These are phyloP conservation scores for Aspergillus panamensis DNA, from an alignment of 495 filamentous ascomycete genomes.

Conservation along the genomic window DNA sequence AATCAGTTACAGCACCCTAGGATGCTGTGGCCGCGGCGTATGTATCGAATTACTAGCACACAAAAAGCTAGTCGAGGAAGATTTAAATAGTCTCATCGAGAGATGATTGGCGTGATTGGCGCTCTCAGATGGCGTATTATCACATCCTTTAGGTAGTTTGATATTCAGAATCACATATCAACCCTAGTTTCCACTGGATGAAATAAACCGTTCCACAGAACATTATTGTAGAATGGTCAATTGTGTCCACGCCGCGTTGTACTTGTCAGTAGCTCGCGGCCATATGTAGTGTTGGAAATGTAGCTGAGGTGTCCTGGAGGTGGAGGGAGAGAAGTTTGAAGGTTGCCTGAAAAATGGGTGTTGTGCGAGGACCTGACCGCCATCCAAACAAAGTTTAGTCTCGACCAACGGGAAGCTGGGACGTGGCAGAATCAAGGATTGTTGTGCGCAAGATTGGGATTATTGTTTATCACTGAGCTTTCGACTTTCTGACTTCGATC, in stretches of 20 bases:
- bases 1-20: slow-evolving; percentile 54
- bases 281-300: too few relatives aligned
- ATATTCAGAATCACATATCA: background rate
- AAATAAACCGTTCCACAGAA: background rate
- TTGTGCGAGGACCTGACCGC: slow-evolving; percentile 20
- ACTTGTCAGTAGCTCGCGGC: background rate
- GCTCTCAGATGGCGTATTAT: too few relatives aligned
- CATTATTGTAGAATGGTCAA: background rate
- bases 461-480: slow-evolving; percentile 9
- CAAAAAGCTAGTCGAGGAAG: background rate
- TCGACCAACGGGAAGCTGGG: slow-evolving; percentile 13
- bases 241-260: background rate
- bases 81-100: too few relatives aligned
- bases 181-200: background rate
- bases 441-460: background rate
- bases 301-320: background rate
- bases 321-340: background rate
- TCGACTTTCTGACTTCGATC: background rate
- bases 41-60: slow-evolving; percentile 7
- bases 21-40: slow-evolving; percentile 56
- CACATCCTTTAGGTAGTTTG: background rate
- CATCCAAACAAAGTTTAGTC: slow-evolving; percentile 16
- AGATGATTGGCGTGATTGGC: too few relatives aligned
- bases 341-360: slow-evolving; percentile 1
- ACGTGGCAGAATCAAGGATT: slow-evolving; percentile 26